A percentile compares a stretch with the other conserved stretches of the same genome.
phyloP scores from a whole-genome alignment of 257 asterid species.

The Petunia secreta region DNA sequence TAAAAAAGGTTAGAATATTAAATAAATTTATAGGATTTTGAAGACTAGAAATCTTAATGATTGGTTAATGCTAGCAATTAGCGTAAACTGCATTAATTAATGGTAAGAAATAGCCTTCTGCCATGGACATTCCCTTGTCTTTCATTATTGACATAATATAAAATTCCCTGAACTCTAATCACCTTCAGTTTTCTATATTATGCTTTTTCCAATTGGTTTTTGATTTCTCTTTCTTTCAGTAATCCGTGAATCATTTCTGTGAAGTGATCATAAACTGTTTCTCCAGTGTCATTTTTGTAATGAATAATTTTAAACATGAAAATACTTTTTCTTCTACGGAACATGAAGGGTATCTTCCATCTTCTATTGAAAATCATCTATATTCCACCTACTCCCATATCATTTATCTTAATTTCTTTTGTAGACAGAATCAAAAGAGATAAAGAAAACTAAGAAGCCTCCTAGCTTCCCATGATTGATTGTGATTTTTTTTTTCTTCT shows the following conservation, averaged over 20 bases:
- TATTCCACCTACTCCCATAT: conserved; percentile 41
- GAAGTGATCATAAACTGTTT: background rate
- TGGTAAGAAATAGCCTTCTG: conserved; percentile 30
- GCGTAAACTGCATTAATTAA: conserved; percentile 37
- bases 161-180: conserved; percentile 5
- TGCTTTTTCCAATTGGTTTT: conserved; percentile 4
- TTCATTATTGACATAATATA: conserved; percentile 32
- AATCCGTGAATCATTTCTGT: conserved; percentile 10
- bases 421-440: conserved; percentile 37
- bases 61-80: conserved; percentile 31
- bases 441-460: conserved; percentile 30
- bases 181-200: background rate
- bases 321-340: background rate
- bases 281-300: background rate
- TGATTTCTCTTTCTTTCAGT: background rate
- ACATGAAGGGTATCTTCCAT: conserved; percentile 31
- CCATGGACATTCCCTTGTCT: conserved; percentile 39
- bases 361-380: conserved; percentile 21
- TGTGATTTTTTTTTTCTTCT: background rate
- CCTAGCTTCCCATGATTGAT: conserved; percentile 39
- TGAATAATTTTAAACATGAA: background rate
- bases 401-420: conserved; percentile 15
- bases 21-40: conserved; percentile 29
- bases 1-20: conserved; percentile 12
- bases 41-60: conserved; percentile 29